Conservation (phyloP, 2,329 filamentous ascomycete species). For the Hymenoscyphus infarciens region DNA sequence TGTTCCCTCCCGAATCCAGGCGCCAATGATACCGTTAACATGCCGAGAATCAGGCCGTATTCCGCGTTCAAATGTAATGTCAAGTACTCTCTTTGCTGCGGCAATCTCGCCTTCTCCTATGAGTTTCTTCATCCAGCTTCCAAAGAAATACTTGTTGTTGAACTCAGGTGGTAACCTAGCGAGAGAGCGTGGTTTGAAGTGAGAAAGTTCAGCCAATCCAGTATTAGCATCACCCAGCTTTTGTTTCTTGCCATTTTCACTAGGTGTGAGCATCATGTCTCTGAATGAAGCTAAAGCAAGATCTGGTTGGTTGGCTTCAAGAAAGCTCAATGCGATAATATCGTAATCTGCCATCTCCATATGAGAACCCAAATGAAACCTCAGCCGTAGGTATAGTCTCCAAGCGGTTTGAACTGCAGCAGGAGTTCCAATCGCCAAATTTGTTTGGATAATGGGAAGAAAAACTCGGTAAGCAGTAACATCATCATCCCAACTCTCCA, state of each 20-base stretch:
- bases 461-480: slow-evolving; percentile 53
- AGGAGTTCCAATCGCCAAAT: slow-evolving; percentile 47
- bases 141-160: slow-evolving; percentile 77
- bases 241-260: slow-evolving; percentile 25
- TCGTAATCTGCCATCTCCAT: slow-evolving; percentile 77
- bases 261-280: slow-evolving; percentile 69
- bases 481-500: slow-evolving; percentile 40
- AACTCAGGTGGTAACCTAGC: slow-evolving; percentile 49
- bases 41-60: slow-evolving; percentile 69
- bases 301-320: slow-evolving; percentile 61
- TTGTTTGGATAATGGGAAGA: slow-evolving; percentile 67
- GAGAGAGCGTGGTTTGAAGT: neutral
- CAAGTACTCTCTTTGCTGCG: slow-evolving; percentile 68
- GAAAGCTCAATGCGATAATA: slow-evolving; percentile 64
- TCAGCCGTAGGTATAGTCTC: slow-evolving; percentile 62
- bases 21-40: slow-evolving; percentile 77
- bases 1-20: slow-evolving; percentile 65
- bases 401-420: slow-evolving; percentile 57
- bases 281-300: slow-evolving; percentile 74
- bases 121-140: slow-evolving; percentile 83
- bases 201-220: slow-evolving; percentile 33
- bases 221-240: slow-evolving; percentile 25
- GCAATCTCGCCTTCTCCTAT: slow-evolving; percentile 69
- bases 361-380: slow-evolving; percentile 52
- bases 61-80: slow-evolving; percentile 69